Evolutionary conservation across 345 rosid species (phyloP), one percentile per base, ranked within the genome.

Genomic region (Salix exigua): DNA sequence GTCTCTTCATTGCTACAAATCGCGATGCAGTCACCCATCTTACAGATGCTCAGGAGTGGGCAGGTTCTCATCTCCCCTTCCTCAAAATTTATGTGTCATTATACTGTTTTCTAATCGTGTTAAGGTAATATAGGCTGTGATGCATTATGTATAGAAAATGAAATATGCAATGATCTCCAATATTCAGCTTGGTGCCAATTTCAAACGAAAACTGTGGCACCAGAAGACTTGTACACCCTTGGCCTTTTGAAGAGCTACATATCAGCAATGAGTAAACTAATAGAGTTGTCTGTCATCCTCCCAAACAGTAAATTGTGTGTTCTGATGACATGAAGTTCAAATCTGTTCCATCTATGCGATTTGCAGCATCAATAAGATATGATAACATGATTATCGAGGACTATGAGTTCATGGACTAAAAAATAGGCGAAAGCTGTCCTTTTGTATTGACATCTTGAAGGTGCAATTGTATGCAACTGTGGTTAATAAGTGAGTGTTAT

Each of bases 31-130:
- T 71, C 60, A 82, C 73, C 44, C 84, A 82, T 75, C 84, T 82
- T 64, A 82, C 84, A 38, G 81, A 82, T 82, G 84, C 84, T 70
- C 81, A 82, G 65, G 84, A 82, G 44, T 82, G 84, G 81, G 84
- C 84, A 82, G 84, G 84, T 74, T 74, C 74, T 73, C 33, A 71
- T 76, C 80, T 70, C 48, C 66, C 53, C 55, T 66, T 28, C 37
- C 19, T 60, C 64, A n/a, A 35, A 40, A 48, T 42, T 73, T 68
- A 61, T 55, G 12, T 61, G 31, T 73, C 46, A 37, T 38, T 65
- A 35, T 35, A 33, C 63, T 13, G 51, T 50, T 55, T 70, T 38
- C 77, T 62, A 23, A 46, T 63, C 23, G 21, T 61, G 11, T 35
- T 26, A 61, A 62, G 68, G 51, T 18, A n/a, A 21, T 73, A 33